Conservation (phyloP, 2,329 filamentous ascomycete species). For the Neofusicoccum umdonicola region DNA sequence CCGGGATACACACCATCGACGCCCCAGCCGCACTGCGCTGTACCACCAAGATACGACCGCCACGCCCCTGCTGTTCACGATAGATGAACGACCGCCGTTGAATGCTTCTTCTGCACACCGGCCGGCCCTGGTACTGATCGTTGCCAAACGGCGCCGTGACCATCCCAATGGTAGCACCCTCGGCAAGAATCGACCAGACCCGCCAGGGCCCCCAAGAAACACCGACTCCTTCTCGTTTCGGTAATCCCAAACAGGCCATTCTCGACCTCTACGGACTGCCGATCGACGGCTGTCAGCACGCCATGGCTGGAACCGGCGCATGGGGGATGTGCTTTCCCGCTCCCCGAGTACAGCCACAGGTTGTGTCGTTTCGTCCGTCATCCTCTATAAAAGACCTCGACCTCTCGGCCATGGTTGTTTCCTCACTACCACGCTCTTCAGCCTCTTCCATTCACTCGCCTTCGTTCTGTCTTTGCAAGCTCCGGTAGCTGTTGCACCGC, state of each 20-base stretch:
- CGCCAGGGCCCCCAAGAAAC: not conserved
- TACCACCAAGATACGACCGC: not conserved
- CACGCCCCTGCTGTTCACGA: not conserved
- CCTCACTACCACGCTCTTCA: conserved; percentile 1
- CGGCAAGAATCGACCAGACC: not conserved
- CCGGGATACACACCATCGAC: conserved; percentile 1
- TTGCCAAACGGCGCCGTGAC: not conserved
- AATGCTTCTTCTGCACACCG: not conserved
- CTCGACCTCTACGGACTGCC: not conserved
- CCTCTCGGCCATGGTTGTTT: not conserved
- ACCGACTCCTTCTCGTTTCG: conserved; percentile 4
- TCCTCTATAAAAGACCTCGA: conserved; percentile 9
- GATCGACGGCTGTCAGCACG: not conserved
- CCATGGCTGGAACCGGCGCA: not conserved
- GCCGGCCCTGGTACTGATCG: not conserved
- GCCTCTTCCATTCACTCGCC: not conserved
- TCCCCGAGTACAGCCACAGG: not conserved
- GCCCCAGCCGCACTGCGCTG: conserved; percentile 1
- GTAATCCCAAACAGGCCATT: not conserved
- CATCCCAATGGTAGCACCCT: not conserved
- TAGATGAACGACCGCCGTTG: conserved; percentile 10
- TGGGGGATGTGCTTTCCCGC: not conserved
- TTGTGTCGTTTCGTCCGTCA: not conserved
- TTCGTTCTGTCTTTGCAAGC: conserved; percentile 5
- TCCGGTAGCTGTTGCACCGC: conserved; percentile 10